Base-by-base conservation (phyloP, 805 yeast genomes). In the Teunomyces panamensis region DNA sequence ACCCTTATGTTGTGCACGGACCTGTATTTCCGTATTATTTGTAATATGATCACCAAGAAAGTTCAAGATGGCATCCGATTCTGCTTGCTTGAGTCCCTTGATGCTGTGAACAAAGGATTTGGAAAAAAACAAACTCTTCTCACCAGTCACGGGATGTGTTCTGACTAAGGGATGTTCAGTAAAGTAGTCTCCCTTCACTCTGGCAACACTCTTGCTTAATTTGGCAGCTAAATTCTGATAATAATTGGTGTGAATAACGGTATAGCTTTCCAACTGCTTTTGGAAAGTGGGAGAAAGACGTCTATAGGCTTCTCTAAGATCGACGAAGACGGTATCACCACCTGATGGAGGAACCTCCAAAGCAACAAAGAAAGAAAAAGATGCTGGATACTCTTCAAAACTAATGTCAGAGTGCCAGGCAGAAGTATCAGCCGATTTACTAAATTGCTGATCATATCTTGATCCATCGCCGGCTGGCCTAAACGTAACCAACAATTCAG, bases 121-220 rank as follows among this genome's bases (percentile, higher is more conserved):
- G 14, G 63, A 59, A 42, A 49, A 60, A 49, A 43, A 62, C 37
- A 62, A 47, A 42, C 55, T 48, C 49, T 60, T 62, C 35, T 57
- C 62, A 3, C 64, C 64, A 6, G 66, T 60, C 9, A 60, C 66
- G 3, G 66, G 66, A 43, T 62, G 64, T 8, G 63, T 60, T 49
- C 66, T 53, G n/a, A 62, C 59, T 43, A 62, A 54, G 5, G 66
- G 64, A 47, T 62, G 66, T 45, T 62, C 66, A 9, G 62, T 52
- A 41, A 53, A 55, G 42, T 55, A 50, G 28, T 53, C 59, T 9
- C 49, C 57, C 46, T 59, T 56, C 16, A 56, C 57, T 43, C 56
- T 55, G 24, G 59, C 49, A 5, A 44, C 47, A 30, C 48, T 45
- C 9, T 55, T 54, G 14, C 48, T 45, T 34, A 56, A 32, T 30